phyloP scores from a whole-genome alignment of 202 grass and related monocot species.

The Elaeis oleifera region DNA sequence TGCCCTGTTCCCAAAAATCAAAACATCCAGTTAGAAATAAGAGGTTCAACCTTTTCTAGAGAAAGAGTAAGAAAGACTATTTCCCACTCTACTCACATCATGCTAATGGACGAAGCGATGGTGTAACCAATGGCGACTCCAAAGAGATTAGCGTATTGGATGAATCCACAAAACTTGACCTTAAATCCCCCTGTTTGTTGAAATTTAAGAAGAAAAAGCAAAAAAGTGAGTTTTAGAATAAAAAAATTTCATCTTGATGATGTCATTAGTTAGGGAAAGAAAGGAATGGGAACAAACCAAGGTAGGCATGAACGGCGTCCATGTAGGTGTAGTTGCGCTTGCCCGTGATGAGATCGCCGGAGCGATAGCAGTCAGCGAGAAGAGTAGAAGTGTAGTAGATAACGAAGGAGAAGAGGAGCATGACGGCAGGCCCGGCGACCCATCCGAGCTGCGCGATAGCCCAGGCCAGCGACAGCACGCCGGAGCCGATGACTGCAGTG shows the following conservation, averaged over 20 bases:
- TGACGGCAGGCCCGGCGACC: background rate
- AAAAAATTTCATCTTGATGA: too few relatives aligned
- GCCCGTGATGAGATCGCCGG: slow-evolving; percentile 6
- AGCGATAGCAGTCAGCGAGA: slow-evolving; percentile 3
- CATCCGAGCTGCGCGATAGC: slow-evolving; percentile 4
- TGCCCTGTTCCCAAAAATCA: background rate
- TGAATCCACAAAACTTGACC: background rate
- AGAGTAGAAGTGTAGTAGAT: slow-evolving; percentile 10
- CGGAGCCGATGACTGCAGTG: background rate
- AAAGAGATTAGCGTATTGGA: slow-evolving; percentile 4
- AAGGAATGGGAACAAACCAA: background rate
- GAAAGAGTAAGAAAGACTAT: too few relatives aligned
- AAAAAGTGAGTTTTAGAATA: too few relatives aligned
- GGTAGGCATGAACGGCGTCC: slow-evolving; percentile 1
- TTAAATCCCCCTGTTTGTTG: background rate
- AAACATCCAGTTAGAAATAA: background rate
- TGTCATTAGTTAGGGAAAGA: background rate
- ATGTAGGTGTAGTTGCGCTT: slow-evolving; percentile 3
- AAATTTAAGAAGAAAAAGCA: too few relatives aligned
- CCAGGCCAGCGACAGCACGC: slow-evolving; percentile 10
- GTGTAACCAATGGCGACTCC: slow-evolving; percentile 12
- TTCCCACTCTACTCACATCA: background rate
- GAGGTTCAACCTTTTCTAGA: too few relatives aligned
- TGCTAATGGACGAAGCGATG: slow-evolving; percentile 10
- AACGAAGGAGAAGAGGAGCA: slow-evolving; percentile 10